A percentile compares a stretch with the other conserved stretches of the same genome.
Conservation (phyloP, 441 rosid species). For the Brassica hybrid region DNA sequence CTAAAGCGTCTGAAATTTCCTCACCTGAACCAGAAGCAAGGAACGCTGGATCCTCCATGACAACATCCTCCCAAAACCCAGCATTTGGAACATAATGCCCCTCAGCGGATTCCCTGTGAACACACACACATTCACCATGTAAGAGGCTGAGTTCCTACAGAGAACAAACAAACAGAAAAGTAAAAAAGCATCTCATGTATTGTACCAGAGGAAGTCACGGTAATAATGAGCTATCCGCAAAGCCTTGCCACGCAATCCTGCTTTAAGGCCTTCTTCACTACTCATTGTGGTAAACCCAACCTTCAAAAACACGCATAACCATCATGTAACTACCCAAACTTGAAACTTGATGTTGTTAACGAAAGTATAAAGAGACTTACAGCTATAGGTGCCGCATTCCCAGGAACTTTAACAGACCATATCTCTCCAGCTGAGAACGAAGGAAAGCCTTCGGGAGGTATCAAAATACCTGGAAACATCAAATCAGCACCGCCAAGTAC, state of each 20-base stretch:
- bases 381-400: slow-evolving; percentile 86
- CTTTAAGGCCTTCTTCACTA: slow-evolving; percentile 77
- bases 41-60: slow-evolving; percentile 74
- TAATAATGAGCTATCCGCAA: slow-evolving; percentile 84
- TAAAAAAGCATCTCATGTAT: slow-evolving; percentile 38
- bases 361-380: slow-evolving; percentile 49
- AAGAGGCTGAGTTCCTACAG: slow-evolving; percentile 18
- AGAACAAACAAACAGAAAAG: neutral
- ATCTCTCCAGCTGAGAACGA: slow-evolving; percentile 76
- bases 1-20: slow-evolving; percentile 43
- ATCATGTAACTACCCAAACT: too few species aligned
- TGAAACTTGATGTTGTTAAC: neutral
- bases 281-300: slow-evolving; percentile 91
- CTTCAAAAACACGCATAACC: slow-evolving; percentile 47
- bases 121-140: slow-evolving; percentile 39
- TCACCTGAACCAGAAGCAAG: slow-evolving; percentile 53
- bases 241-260: slow-evolving; percentile 94
- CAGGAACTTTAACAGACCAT: slow-evolving; percentile 96
- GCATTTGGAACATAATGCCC: slow-evolving; percentile 82
- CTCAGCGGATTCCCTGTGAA: slow-evolving; percentile 83
- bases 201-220: slow-evolving; percentile 80
- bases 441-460: slow-evolving; percentile 72
- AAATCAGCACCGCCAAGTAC: slow-evolving; percentile 95
- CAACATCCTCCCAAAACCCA: slow-evolving; percentile 82
- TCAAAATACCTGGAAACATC: slow-evolving; percentile 91